phyloP scores from a whole-genome alignment of 768 basidiomycete species.

The Fistulinella prunicolor region DNA sequence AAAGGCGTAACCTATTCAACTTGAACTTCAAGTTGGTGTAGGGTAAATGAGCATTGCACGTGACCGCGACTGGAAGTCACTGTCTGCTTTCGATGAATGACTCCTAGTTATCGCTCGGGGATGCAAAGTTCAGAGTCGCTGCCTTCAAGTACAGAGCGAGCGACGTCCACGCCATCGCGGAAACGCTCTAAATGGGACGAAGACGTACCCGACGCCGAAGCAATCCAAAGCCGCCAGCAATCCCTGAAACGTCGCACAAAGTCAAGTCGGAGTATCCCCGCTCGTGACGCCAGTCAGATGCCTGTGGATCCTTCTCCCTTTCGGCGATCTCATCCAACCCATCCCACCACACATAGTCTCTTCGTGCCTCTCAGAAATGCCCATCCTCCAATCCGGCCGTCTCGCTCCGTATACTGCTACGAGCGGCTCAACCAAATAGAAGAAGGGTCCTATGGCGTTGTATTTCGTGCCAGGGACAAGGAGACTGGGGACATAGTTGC shows the following conservation, averaged over 20 bases:
- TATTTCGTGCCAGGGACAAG: conserved; percentile 94
- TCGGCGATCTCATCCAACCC: conserved; percentile 12
- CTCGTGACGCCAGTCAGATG: conserved; percentile 17
- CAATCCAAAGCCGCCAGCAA: conserved; percentile 32
- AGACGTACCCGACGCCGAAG: conserved; percentile 44
- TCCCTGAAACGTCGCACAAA: conserved; percentile 58
- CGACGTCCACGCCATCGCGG: conserved; percentile 53
- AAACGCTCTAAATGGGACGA: conserved; percentile 78
- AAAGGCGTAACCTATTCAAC: too few species aligned
- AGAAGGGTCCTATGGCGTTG: conserved; percentile 96
- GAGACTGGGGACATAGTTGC: conserved; percentile 95
- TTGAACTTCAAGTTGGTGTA: too few species aligned
- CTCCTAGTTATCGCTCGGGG: too few species aligned
- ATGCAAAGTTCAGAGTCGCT: conserved; percentile 15
- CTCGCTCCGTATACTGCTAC: conserved; percentile 92
- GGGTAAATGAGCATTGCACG: too few species aligned
- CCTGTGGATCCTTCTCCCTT: conserved; percentile 16
- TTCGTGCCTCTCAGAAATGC: conserved; percentile 73
- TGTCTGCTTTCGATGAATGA: too few species aligned
- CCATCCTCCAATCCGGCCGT: conserved; percentile 79
- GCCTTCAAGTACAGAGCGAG: conserved; percentile 28
- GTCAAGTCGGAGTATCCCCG: conserved; percentile 23
- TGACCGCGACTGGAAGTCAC: conserved; percentile 6
- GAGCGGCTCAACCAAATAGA: conserved; percentile 97
- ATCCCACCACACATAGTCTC: conserved; percentile 46